Base-by-base conservation (phyloP, 2,329 filamentous ascomycete genomes). In the Fusarium redolens region DNA sequence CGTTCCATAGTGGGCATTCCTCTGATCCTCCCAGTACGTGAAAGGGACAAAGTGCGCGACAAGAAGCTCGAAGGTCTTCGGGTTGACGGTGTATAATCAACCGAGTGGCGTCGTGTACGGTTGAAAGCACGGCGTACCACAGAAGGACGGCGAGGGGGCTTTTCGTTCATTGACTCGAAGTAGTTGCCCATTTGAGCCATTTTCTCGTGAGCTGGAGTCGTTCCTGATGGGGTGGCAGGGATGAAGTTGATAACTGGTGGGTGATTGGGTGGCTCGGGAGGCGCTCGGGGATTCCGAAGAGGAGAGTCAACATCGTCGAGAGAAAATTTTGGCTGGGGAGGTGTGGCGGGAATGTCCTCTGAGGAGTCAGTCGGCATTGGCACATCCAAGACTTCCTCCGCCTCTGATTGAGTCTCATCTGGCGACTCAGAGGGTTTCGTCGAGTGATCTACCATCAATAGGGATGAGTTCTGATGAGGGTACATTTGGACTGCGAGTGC, bases 391-490 rank as follows among this genome's bases (percentile, higher is more conserved):
- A 54, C 30, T 59, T 77, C 71, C 13, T 71, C 58, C 4, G n/a
- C n/a, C n/a, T 74, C 77, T 52, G 68, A 75, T 37, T 75, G 76
- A 22, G 77, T 73, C 7, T 79, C 74, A 48, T 85, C 83, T 25
- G 85, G 83, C 50, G 80, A 81, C 62, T 87, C 86, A 0, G 85
- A 86, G 30, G 85, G 85, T 76, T 84, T 87, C 45, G 82, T 83
- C 14, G 86, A 86, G 76, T 90, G 87, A 71, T 90, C 83, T 35
- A 92, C 87, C 80, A 92, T 85, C 45, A 91, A 79, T 15, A 92
- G 81, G 8, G 90, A 92, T 52, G 86, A 90, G 73, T 91, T 92
- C 74, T 92, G 89, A 71, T 92, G 90, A 25, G 88, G 86, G 72
- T 87, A 91, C 74, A 92, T 89, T 68, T 85, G 89, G 61, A 92